Evolutionary conservation across 2,329 filamentous ascomycete genomes (phyloP), one percentile per base, ranked within the genome.

Genomic region (Fusarium udum): DNA sequence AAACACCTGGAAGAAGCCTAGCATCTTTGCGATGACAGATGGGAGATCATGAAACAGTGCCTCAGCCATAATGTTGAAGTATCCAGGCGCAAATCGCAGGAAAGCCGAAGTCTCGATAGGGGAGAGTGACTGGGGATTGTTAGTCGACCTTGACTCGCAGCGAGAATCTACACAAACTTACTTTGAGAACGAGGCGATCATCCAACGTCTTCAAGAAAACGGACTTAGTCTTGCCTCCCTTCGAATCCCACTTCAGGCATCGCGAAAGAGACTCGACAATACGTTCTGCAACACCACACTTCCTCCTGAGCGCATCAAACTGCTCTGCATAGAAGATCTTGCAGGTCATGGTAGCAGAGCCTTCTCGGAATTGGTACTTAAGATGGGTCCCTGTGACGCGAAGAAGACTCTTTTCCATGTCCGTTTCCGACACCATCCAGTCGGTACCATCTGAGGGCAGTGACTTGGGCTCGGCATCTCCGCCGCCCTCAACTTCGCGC

Each of bases 281-380:
- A 40, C 96, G 93, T 79, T 98, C 95, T 3, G 94, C 92, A 14
- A 98, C 93, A 22, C 95, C 95, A 74, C 95, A 98, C 82, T 97
- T 98, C 64, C 93, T 90, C 63, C 96, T 91, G 43, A 99, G 87
- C 7, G 96, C 96, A 82, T 99, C 96, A 77, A 99, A 99, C 72
- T 98, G 96, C 81, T 98, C 96, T 0, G 96, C 96, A 78, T 97
- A 99, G 82, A 99, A 98, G 52, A 99, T 96, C 83, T 99, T 99
- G 86, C 97, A 98, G 56, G 95, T 92, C 89, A 98, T 97, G 78
- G 93, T 94, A 7, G 97, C 95, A n/a, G 93, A 91, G 1, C 95
- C 95, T 80, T 98, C 95, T 34, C 92, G 92, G 83, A 98, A 99
- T 68, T 97, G 94, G 80, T 98, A 99, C 79, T 97, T 97, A 75